Evolutionary conservation across 371 early-diverging fungal genomes (phyloP), one percentile per base, ranked within the genome.

Genomic region (Rhizomucor miehei): DNA sequence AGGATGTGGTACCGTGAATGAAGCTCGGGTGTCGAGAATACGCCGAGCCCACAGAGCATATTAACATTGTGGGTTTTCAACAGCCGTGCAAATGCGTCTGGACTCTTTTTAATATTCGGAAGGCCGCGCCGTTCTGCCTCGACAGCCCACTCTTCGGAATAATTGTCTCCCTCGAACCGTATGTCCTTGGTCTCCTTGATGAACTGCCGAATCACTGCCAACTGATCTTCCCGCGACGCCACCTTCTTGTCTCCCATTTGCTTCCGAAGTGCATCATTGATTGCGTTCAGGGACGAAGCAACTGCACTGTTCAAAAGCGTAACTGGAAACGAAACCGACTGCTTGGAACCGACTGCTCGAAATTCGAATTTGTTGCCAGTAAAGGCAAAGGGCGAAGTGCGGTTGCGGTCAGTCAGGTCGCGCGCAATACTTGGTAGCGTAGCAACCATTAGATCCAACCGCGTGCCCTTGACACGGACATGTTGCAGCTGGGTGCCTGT

Each of bases 351-450:
- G 36, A 97, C 97, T 54, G 97, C 97, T 77, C 99, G 91, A 94
- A 97, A 98, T 81, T 98, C 99, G 62, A 98, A 97, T 85, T 98
- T 98, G 91, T 98, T 97, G 54, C 97, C 97, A 55, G 97, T 98
- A 81, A 97, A 98, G 54, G 99, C 99, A 62, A 98, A 96, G 34
- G 99, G 96, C 47, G 96, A 96, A 21, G 99, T 98, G 66, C 97
- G 91, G 89, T 98, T 98, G 72, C 99, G 93, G 71, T 98, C 99
- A 17, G 98, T 97, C 72, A 95, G 71, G 71, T 98, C 99, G 75
- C 97, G 93, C 19, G 91, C 69, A 66, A 98, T 94, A 62, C 75
- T 76, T 54, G 99, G 97, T 44, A 98, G 81, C 6, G 89, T 84
- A 25, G 94, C 84, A 25, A 97, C 92, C 88, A 95, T 96, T 60